These are phyloP conservation scores for Coemansia sp. DNA, from an alignment of 192 early-diverging fungal genomes.

Conservation along the genomic window DNA sequence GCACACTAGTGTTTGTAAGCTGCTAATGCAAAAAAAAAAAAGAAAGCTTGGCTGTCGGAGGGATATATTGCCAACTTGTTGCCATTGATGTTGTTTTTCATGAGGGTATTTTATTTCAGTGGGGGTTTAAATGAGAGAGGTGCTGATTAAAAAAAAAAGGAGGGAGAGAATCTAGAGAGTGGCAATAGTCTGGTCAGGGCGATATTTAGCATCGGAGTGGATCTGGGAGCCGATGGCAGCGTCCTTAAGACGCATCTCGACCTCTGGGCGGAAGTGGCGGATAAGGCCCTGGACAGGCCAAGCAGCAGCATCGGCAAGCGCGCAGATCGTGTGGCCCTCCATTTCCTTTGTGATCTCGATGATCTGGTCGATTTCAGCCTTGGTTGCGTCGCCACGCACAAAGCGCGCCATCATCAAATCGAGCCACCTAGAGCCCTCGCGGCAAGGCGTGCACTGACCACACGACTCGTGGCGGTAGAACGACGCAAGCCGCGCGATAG, in stretches of 20 bases:
- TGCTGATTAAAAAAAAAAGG: neutral
- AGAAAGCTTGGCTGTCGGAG: too few relatives aligned
- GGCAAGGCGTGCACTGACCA: slow-evolving; percentile 98
- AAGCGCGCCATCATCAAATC: slow-evolving; percentile 96
- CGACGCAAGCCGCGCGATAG: slow-evolving; percentile 86
- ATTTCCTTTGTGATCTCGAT: slow-evolving; percentile 94
- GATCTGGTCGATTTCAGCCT: slow-evolving; percentile 94
- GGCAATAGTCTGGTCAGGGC: slow-evolving; percentile 48
- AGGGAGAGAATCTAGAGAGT: slow-evolving; percentile 16
- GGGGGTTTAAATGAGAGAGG: too few relatives aligned
- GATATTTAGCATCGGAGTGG: slow-evolving; percentile 29
- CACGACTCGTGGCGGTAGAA: slow-evolving; percentile 99
- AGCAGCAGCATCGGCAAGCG: slow-evolving; percentile 97
- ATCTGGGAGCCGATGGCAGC: slow-evolving; percentile 32
- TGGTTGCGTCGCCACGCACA: slow-evolving; percentile 77
- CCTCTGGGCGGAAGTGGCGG: slow-evolving; percentile 70
- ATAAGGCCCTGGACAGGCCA: slow-evolving; percentile 98
- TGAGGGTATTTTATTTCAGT: too few relatives aligned
- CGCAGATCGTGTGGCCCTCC: slow-evolving; percentile 99
- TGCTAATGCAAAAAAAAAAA: slow-evolving; percentile 6
- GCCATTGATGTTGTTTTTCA: too few relatives aligned
- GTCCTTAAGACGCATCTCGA: slow-evolving; percentile 39
- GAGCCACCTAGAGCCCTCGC: slow-evolving; percentile 95
- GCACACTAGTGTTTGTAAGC: neutral
- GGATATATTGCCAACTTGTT: too few relatives aligned